Evolutionary conservation across 805 yeast species (phyloP).

Genomic region (Ogataea nakhonphanomensis): DNA sequence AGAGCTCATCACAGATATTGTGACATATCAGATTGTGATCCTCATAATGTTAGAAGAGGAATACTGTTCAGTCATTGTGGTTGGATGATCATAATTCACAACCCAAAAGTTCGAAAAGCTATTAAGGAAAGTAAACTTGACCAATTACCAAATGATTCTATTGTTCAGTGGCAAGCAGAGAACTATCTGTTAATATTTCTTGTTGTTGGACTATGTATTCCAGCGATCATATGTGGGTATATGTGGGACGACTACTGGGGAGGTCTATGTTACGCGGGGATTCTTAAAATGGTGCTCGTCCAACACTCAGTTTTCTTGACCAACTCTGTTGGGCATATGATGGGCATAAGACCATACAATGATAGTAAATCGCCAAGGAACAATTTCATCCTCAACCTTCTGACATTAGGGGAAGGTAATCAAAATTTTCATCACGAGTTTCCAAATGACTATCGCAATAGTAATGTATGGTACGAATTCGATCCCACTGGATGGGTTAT

Average conservation of each 20-base stretch:
- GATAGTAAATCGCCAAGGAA: slow-evolving; percentile 71
- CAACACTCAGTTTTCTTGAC: slow-evolving; percentile 79
- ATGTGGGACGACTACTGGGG: slow-evolving; percentile 73
- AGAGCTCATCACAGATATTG: slow-evolving; percentile 88
- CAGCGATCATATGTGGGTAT: slow-evolving; percentile 60
- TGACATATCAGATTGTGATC: slow-evolving; percentile 79
- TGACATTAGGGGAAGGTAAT: slow-evolving; percentile 87
- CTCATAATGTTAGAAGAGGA: slow-evolving; percentile 80
- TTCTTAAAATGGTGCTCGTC: slow-evolving; percentile 62
- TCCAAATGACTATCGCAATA: slow-evolving; percentile 84
- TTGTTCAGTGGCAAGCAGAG: slow-evolving; percentile 66
- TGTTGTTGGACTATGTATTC: slow-evolving; percentile 50
- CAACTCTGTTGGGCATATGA: slow-evolving; percentile 79
- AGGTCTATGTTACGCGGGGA: slow-evolving; percentile 77
- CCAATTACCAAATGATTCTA: slow-evolving; percentile 58
- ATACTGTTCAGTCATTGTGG: slow-evolving; percentile 83
- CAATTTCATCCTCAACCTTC: slow-evolving; percentile 56
- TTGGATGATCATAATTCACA: slow-evolving; percentile 73
- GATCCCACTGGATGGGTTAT: slow-evolving; percentile 88
- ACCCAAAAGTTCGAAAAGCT: slow-evolving; percentile 46
- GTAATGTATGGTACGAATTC: slow-evolving; percentile 65
- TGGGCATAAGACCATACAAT: slow-evolving; percentile 72
- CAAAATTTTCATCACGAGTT: slow-evolving; percentile 96
- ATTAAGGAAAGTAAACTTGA: slow-evolving; percentile 45
- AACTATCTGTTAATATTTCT: slow-evolving; percentile 58